A percentile compares a stretch with the other conserved stretches of the same genome.
phyloP scores from a whole-genome alignment of 805 yeast species.

The Starmerella cellae region DNA sequence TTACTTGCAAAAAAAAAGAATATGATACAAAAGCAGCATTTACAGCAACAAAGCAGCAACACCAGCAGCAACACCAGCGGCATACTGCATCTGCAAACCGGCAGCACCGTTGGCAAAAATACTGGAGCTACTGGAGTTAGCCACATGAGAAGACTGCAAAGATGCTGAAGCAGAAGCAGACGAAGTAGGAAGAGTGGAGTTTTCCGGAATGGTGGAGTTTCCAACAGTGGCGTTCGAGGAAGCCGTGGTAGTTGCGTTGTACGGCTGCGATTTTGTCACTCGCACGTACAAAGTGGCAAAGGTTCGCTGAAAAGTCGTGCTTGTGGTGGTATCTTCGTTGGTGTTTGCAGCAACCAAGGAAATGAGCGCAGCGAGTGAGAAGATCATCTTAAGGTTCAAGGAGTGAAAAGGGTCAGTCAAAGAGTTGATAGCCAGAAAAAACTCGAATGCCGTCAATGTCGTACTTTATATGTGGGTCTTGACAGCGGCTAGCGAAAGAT shows the following conservation, averaged over 20 bases:
- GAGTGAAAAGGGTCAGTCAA: too few relatives aligned
- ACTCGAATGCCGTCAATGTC: too few relatives aligned
- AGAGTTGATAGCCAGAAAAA: too few relatives aligned
- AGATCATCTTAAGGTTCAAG: too few relatives aligned
- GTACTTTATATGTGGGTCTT: too few relatives aligned
- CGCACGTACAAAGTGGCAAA: conserved; percentile 8
- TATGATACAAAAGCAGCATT: too few relatives aligned
- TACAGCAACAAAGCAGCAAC: conserved; percentile 12
- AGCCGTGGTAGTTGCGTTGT: not conserved
- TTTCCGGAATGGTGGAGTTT: not conserved
- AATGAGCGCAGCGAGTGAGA: conserved; percentile 1
- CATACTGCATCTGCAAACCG: not conserved
- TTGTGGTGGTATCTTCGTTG: not conserved
- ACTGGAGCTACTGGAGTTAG: not conserved
- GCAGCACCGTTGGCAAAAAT: not conserved
- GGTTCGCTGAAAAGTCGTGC: conserved; percentile 6
- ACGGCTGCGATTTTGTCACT: conserved; percentile 4
- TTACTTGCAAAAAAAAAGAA: too few relatives aligned
- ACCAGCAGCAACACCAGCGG: conserved; percentile 8
- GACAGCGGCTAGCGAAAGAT: too few relatives aligned
- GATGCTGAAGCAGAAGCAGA: not conserved
- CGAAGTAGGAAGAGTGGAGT: not conserved
- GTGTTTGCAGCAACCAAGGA: conserved; percentile 4
- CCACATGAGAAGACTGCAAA: not conserved
- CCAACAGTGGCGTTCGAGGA: not conserved